A percentile compares a stretch with the other conserved stretches of the same genome.
phyloP scores from a whole-genome alignment of 306 rosid genomes.

The Cicer cuneatum region DNA sequence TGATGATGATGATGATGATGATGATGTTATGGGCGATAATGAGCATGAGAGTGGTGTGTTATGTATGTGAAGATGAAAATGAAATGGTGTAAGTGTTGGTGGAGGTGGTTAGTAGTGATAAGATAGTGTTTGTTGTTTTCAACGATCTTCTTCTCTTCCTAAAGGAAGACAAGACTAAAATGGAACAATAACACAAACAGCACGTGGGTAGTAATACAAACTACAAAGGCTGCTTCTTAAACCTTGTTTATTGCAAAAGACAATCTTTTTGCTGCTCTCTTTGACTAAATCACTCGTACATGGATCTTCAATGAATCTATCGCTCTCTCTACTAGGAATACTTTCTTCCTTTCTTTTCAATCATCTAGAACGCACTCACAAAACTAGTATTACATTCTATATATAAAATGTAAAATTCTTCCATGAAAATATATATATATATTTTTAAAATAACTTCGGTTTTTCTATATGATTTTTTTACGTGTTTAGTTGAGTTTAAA shows the following conservation, averaged over 20 bases:
- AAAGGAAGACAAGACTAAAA: neutral
- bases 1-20: neutral
- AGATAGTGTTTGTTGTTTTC: constrained; percentile 4
- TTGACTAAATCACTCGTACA: neutral
- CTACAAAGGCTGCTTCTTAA: constrained; percentile 1
- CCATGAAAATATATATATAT: too few species aligned
- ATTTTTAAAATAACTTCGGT: too few species aligned
- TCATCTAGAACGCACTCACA: neutral
- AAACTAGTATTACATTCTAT: neutral
- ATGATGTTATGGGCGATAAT: neutral
- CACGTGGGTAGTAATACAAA: neutral
- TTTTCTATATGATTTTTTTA: too few species aligned
- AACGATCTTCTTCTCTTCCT: neutral
- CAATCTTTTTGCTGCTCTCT: neutral
- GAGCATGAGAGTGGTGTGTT: neutral
- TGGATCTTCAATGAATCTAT: neutral
- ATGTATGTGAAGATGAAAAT: neutral
- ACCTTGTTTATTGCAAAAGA: neutral
- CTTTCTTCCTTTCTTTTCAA: neutral
- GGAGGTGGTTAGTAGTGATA: constrained; percentile 1
- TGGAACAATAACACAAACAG: neutral
- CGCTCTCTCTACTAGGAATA: neutral
- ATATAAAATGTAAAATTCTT: too few species aligned
- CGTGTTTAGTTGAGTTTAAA: too few species aligned
- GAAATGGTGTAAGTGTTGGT: neutral